Percentiles rank a stretch among this genome's conserved stretches.
Conservation (phyloP, 2,329 filamentous ascomycete genomes). For the Zasmidium citrigriseum region DNA sequence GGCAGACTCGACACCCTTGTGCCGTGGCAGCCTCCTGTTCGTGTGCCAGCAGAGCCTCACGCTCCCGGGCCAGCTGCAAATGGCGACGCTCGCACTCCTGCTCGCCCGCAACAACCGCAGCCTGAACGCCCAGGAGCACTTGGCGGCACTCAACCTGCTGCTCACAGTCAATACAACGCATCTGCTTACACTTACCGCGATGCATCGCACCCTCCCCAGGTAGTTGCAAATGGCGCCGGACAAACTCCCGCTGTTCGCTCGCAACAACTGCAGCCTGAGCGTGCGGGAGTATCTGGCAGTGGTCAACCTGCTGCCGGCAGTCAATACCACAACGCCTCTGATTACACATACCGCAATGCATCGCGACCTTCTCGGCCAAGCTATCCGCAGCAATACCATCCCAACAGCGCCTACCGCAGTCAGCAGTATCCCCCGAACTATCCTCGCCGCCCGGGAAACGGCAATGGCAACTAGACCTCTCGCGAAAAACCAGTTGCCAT, state of each 20-base stretch:
- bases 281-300: background rate
- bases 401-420: background rate
- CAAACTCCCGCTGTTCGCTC: background rate
- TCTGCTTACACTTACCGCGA: too few species aligned
- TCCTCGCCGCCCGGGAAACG: background rate
- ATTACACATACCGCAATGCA: background rate
- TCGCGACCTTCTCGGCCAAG: background rate
- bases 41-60: too few species aligned
- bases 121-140: too few species aligned
- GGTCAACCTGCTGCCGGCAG: background rate
- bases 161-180: too few species aligned
- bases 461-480: too few species aligned
- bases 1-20: background rate
- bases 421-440: background rate
- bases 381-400: background rate
- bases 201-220: too few species aligned
- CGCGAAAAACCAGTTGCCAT: background rate
- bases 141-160: too few species aligned
- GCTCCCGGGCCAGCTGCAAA: too few species aligned
- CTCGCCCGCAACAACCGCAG: too few species aligned
- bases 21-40: background rate
- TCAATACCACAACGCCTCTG: background rate
- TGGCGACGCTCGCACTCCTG: too few species aligned
- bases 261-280: background rate
- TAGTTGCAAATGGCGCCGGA: too few species aligned